Evolutionary conservation across 345 rosid genomes (phyloP).

Genomic region (Isatis tinctoria): DNA sequence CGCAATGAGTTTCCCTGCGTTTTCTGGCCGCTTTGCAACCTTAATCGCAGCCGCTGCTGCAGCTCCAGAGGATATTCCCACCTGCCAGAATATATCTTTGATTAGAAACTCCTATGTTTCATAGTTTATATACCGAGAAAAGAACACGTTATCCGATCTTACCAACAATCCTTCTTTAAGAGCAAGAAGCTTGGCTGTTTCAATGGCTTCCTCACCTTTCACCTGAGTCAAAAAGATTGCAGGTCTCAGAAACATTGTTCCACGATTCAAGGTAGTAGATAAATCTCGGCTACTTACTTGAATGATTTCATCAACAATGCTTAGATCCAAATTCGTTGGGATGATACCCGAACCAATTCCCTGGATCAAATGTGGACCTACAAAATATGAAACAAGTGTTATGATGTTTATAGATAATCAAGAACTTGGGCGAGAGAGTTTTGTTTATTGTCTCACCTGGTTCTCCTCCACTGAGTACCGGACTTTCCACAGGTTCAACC

Average conservation of each 20-base stretch:
- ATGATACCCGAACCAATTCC: conserved; percentile 83
- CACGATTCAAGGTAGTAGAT: background rate
- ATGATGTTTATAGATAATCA: background rate
- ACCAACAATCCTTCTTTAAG: conserved; percentile 59
- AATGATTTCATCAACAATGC: conserved; percentile 62
- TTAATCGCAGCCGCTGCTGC: conserved; percentile 55
- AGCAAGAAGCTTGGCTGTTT: conserved; percentile 49
- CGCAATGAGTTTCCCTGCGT: conserved; percentile 58
- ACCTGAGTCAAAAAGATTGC: conserved; percentile 27
- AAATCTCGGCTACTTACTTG: conserved; percentile 43
- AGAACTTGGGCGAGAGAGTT: background rate
- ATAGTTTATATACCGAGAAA: background rate
- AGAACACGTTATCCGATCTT: background rate
- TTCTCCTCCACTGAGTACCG: conserved; percentile 33
- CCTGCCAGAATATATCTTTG: conserved; percentile 28
- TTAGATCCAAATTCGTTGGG: conserved; percentile 70
- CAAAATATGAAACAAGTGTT: background rate
- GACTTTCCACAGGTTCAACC: conserved; percentile 32
- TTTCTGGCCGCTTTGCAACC: conserved; percentile 60
- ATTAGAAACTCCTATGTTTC: background rate
- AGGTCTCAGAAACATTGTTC: background rate
- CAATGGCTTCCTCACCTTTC: conserved; percentile 46
- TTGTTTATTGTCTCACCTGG: conserved; percentile 14
- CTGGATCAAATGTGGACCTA: conserved; percentile 52
- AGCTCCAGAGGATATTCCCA: conserved; percentile 70